A percentile compares a stretch with the other conserved stretches of the same genome.
Evolutionary conservation across 768 basidiomycete genomes (phyloP).

Genomic region (Lentinus tigrinus): DNA sequence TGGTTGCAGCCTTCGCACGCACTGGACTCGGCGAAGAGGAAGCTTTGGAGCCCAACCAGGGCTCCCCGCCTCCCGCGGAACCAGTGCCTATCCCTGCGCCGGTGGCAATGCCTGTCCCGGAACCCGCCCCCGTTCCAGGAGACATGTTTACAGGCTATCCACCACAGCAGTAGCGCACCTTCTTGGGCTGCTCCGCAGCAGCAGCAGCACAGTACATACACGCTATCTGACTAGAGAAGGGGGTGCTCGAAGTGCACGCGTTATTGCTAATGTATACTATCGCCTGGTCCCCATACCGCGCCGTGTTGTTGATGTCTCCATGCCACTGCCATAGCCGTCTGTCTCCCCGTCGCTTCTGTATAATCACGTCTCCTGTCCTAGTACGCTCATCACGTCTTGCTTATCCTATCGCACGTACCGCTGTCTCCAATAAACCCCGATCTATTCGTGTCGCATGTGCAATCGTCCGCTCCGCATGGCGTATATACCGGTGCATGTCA

Average conservation of each 20-base stretch:
- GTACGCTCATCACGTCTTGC: constrained; percentile 10
- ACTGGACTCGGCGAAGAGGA: constrained; percentile 36
- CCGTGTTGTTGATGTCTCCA: not conserved
- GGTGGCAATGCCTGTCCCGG: constrained; percentile 14
- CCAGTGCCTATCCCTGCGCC: constrained; percentile 13
- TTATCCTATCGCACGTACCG: constrained; percentile 3
- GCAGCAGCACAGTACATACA: not conserved
- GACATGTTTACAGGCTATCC: constrained; percentile 7
- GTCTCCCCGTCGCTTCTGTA: constrained; percentile 13
- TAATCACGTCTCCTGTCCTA: constrained; percentile 14
- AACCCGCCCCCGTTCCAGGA: constrained; percentile 4
- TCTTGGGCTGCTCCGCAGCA: not conserved
- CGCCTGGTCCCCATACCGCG: not conserved
- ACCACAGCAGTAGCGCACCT: constrained; percentile 1
- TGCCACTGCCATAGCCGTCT: not conserved
- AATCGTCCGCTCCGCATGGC: not conserved
- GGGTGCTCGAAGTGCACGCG: constrained; percentile 7
- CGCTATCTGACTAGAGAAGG: constrained; percentile 1
- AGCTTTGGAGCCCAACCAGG: not conserved
- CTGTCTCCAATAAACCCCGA: not conserved
- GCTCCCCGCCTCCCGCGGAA: constrained; percentile 13
- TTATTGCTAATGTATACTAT: constrained; percentile 23
- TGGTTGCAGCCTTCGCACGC: constrained; percentile 76
- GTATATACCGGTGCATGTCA: no score
- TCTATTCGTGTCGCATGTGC: not conserved